These are phyloP conservation scores for Aquilaria malaccensis DNA, from an alignment of 345 rosid genomes.

Conservation along the genomic window DNA sequence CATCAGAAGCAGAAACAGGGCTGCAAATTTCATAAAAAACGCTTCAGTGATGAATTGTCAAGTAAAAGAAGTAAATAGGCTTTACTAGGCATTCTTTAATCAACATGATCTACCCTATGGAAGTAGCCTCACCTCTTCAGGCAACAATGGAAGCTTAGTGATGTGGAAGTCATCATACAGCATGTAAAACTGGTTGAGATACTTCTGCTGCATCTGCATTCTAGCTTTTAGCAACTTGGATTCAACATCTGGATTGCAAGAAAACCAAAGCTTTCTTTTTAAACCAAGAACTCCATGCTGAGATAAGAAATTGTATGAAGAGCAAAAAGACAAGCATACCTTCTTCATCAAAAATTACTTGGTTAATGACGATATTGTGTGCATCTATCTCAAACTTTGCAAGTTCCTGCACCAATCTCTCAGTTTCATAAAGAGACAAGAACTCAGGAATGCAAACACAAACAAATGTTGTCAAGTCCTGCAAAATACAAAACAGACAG, in stretches of 20 bases:
- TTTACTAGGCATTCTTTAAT: too few relatives aligned
- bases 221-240: slow-evolving; percentile 92
- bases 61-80: too few relatives aligned
- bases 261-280: slow-evolving; percentile 4
- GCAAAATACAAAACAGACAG: slow-evolving; percentile 15
- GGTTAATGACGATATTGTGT: slow-evolving; percentile 93
- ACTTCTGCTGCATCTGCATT: slow-evolving; percentile 97
- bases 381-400: slow-evolving; percentile 97
- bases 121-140: slow-evolving; percentile 65
- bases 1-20: too few relatives aligned
- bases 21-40: too few relatives aligned
- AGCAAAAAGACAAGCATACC: slow-evolving; percentile 29
- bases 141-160: slow-evolving; percentile 91
- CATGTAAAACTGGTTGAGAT: slow-evolving; percentile 97
- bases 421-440: slow-evolving; percentile 96
- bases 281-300: slow-evolving; percentile 3
- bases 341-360: slow-evolving; percentile 86
- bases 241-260: slow-evolving; percentile 48
- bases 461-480: slow-evolving; percentile 95
- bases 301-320: not conserved
- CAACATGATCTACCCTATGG: too few relatives aligned
- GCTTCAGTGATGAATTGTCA: too few relatives aligned
- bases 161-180: slow-evolving; percentile 94
- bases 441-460: slow-evolving; percentile 99
- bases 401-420: slow-evolving; percentile 97